Base-by-base conservation (phyloP, 2,329 filamentous ascomycete genomes). In the Alternaria angustiovoidea region DNA sequence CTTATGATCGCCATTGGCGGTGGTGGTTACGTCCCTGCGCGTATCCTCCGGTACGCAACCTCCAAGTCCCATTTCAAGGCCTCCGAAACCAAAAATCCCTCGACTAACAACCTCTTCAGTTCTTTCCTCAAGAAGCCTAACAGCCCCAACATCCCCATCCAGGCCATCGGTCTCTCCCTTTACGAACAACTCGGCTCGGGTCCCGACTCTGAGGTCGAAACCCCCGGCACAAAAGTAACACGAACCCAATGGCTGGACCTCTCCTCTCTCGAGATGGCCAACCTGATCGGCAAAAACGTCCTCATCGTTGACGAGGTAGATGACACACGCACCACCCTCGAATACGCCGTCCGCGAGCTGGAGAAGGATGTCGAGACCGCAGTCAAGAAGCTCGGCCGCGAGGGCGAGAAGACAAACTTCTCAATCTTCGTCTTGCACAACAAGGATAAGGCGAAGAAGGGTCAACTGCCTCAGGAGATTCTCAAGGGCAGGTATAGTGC, bases 1-100 rank as follows among this genome's bases (percentile, higher is more conserved):
- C 91, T 99, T 71, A 97, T 99, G 87, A 96, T 99, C 80, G 95
- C 95, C 78, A 98, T 98, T 79, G 95, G 95, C 73, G 95, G 95
- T 67, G 95, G 95, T 73, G 95, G 95, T 74, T 99, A 97, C 81
- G 93, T 99, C 41, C 95, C 95, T 63, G 95, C 95, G 46, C 92
- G 95, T 73, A 99, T 99, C 80, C 88, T 99, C 66, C 92, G 95
- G 84, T 87, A 81, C 62, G 75, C 65, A 26, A 9, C 43, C 22
- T 24, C 34, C 34, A 38, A 38, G 34, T 36, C 28, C 12, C 26
- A 56, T n/a, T 8, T 8, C 36, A 32, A 39, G 16, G 18, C 22
- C 41, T 36, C 18, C n/a, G 7, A 20, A 32, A 20, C 26, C 18
- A 52, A 39, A 5, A 16, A 22, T 7, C 16, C 24, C 24, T 3